Percentiles rank a stretch among this genome's conserved stretches.
Evolutionary conservation across 768 basidiomycete species (phyloP).

Genomic region (Cyclocybe aegerita): DNA sequence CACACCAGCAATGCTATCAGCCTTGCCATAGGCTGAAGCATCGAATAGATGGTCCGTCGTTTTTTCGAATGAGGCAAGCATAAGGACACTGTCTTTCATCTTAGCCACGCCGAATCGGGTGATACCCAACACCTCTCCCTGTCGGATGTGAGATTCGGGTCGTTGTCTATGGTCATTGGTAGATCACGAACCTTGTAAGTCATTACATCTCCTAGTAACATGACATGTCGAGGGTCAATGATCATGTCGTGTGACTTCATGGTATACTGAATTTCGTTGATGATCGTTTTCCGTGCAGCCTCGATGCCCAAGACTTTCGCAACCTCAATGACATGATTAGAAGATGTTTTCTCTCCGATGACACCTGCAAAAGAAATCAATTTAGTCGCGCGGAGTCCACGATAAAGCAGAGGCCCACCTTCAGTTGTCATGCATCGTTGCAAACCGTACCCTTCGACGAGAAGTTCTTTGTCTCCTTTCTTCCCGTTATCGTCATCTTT

Average conservation of each 20-base stretch:
- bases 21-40: constrained; percentile 94
- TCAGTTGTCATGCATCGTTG: constrained; percentile 97
- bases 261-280: constrained; percentile 96
- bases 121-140: constrained; percentile 98
- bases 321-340: constrained; percentile 97
- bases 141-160: constrained; percentile 5
- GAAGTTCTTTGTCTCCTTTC: constrained; percentile 86
- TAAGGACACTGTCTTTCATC: constrained; percentile 99
- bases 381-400: not conserved
- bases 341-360: constrained; percentile 86
- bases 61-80: constrained; percentile 99
- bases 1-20: constrained; percentile 92
- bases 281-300: constrained; percentile 90
- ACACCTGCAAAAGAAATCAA: constrained; percentile 62
- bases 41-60: constrained; percentile 99
- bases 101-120: constrained; percentile 99
- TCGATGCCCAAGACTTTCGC: constrained; percentile 97
- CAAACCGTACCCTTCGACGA: constrained; percentile 96
- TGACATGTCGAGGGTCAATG: constrained; percentile 97
- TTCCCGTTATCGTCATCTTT: constrained; percentile 76
- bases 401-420: constrained; percentile 47
- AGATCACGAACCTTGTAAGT: constrained; percentile 75
- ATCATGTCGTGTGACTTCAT: constrained; percentile 98
- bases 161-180: not conserved
- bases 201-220: constrained; percentile 99